These are phyloP conservation scores for Pichia cephalocereana DNA, from an alignment of 805 yeast genomes.

Conservation along the genomic window DNA sequence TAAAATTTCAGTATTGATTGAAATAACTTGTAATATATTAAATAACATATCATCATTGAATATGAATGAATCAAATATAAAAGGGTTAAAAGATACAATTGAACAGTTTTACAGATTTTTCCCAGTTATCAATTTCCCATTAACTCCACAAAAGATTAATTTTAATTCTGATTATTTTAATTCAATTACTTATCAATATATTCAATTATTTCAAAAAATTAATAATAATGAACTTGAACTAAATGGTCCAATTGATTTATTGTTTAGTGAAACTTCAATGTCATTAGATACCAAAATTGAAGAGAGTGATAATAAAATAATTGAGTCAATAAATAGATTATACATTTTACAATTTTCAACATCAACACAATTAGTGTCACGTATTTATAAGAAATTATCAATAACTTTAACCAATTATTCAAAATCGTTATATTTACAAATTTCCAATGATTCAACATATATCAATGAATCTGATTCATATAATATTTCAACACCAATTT, in stretches of 20 bases:
- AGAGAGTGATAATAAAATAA: neutral
- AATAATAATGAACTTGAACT: constrained; percentile 12
- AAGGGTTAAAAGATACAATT: neutral
- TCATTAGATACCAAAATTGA: neutral
- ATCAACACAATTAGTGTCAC: neutral
- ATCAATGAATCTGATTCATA: neutral
- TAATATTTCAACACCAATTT: neutral
- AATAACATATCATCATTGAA: neutral
- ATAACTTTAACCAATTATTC: neutral
- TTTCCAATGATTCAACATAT: neutral
- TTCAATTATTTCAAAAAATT: constrained; percentile 12
- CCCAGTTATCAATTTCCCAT: constrained; percentile 7
- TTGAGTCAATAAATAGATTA: constrained; percentile 6
- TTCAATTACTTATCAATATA: constrained; percentile 15
- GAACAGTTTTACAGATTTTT: constrained; percentile 3
- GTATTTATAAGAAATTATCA: neutral
- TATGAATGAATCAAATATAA: neutral
- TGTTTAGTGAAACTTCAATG: constrained; percentile 9
- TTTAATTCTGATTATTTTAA: constrained; percentile 11
- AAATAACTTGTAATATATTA: constrained; percentile 1
- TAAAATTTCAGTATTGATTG: constrained; percentile 5
- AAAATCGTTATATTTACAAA: neutral
- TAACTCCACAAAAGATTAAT: neutral
- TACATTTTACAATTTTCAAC: neutral
- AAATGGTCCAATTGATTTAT: constrained; percentile 13